phyloP scores from a whole-genome alignment of 2,329 filamentous ascomycete species.

The Neophaeococcomyces mojaviensis region DNA sequence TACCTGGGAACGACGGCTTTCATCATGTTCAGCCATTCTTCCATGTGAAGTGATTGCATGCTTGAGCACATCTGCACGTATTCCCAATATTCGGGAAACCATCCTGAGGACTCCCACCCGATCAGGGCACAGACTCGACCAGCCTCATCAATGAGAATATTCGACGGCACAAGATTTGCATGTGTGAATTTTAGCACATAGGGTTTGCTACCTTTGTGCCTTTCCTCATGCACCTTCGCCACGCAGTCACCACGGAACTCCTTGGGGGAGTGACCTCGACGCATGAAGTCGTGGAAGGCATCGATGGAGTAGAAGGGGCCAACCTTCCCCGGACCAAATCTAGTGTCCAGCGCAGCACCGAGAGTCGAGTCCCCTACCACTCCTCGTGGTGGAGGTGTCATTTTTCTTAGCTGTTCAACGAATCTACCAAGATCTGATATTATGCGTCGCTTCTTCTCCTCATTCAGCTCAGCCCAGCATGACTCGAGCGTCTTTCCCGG shows the following conservation, averaged over 20 bases:
- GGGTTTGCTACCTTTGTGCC: conserved; percentile 10
- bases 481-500: conserved; percentile 18
- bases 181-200: conserved; percentile 27
- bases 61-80: conserved; percentile 25
- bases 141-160: conserved; percentile 24
- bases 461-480: conserved; percentile 17
- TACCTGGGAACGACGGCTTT: conserved; percentile 17
- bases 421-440: conserved; percentile 20
- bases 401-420: conserved; percentile 22
- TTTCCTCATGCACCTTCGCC: conserved; percentile 13
- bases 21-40: conserved; percentile 21
- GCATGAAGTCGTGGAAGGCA: conserved; percentile 21
- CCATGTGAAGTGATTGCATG: conserved; percentile 12
- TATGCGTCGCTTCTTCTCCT: conserved; percentile 20
- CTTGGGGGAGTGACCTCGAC: conserved; percentile 17
- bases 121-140: conserved; percentile 24
- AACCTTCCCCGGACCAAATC: conserved; percentile 18
- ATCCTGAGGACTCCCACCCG: conserved; percentile 27
- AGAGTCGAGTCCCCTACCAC: conserved; percentile 22
- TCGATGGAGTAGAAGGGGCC: conserved; percentile 22
- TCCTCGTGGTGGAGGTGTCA: conserved; percentile 22
- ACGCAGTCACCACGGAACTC: conserved; percentile 20
- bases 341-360: conserved; percentile 21
- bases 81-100: conserved; percentile 28
- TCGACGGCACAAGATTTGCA: conserved; percentile 24